Base-by-base conservation (phyloP, 768 basidiomycete genomes). In the Trametes punicea region DNA sequence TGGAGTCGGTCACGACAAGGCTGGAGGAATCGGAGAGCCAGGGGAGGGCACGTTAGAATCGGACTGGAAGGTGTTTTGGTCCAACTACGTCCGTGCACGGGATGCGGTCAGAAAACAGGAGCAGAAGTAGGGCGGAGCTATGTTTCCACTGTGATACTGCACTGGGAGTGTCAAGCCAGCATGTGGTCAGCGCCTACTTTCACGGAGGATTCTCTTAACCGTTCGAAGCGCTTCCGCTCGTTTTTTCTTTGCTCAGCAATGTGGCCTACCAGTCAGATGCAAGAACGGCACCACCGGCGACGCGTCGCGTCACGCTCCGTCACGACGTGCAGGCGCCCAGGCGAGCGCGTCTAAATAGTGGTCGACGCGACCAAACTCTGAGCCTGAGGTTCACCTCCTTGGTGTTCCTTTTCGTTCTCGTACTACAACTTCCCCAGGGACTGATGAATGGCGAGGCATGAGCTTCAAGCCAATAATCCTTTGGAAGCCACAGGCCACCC, bases 1-100 rank as follows among this genome's bases (percentile, higher is more conserved):
- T 13, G 84, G 85, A 8, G 72, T 74, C 25, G 58, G 72, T 9
- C 67, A 69, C 21, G 73, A 72, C 57, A 62, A 65, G 31, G 63
- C 64, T n/a, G 71, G 68, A n/a, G 73, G 71, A 5, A 69, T 66
- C 30, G 70, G 69, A 40, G 66, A 73, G 53, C 73, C 83, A 0
- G 78, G 78, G 8, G 81, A 81, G 51, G 80, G 79, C 7, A 80
- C 74, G 20, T 65, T 81, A 58, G 81, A 84, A 62, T 68, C 75
- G 26, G 86, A 89, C 62, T 87, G 85, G 84, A 74, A 74, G 47
- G 67, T 76, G 5, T 74, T 86, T 46, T 81, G 75, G 80, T 69
- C 69, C n/a, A 88, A 85, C 65, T 85, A 84, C 62, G 70, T 73
- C 26, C 81, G 85, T 13, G 70, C 76, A 9, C 78, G 77, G 25